These are phyloP conservation scores for Closterium sp. DNA, from an alignment of 139 green algal species.

Conservation along the genomic window DNA sequence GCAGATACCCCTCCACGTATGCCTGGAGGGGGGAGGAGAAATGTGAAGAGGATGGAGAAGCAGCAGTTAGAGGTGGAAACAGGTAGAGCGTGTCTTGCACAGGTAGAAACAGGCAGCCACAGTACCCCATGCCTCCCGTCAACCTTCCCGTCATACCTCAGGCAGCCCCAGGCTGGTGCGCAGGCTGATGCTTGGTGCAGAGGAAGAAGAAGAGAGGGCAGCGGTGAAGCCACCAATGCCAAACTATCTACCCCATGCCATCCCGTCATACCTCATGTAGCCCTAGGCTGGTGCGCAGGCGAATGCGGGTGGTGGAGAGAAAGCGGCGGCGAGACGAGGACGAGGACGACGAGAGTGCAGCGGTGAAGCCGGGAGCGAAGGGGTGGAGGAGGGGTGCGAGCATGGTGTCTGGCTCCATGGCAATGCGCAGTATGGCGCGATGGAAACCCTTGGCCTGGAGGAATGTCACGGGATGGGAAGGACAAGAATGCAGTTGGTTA, in stretches of 20 bases:
- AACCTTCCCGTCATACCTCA: too few relatives aligned
- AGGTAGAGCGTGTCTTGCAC: too few relatives aligned
- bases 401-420: background rate
- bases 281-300: background rate
- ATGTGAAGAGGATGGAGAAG: background rate
- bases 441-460: background rate
- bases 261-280: background rate
- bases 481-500: too few relatives aligned
- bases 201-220: background rate
- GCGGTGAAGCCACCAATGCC: background rate
- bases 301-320: background rate
- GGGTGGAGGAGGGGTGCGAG: background rate
- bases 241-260: background rate
- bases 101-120: too few relatives aligned
- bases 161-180: too few relatives aligned
- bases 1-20: conserved; percentile 48
- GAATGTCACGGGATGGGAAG: too few relatives aligned
- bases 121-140: too few relatives aligned
- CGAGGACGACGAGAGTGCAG: background rate
- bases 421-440: background rate
- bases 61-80: too few relatives aligned
- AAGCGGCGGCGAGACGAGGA: background rate
- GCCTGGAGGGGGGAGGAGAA: conserved; percentile 40
- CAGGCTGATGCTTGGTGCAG: background rate
- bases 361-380: background rate